Base-by-base conservation (phyloP, 768 basidiomycete genomes). In the Panellus pusillus region DNA sequence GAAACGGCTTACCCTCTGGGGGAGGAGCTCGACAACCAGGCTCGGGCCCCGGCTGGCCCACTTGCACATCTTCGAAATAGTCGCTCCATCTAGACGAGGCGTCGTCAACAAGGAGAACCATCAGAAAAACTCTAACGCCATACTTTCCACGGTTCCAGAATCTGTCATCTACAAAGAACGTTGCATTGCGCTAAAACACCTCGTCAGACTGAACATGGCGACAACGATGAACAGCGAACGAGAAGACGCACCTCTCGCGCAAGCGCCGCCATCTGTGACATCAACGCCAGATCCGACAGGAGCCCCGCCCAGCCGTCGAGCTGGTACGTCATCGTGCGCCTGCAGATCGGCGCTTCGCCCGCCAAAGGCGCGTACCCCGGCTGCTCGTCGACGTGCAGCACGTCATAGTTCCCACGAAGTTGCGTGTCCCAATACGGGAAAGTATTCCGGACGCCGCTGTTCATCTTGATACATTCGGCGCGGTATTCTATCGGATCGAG, bases 61-160 rank as follows among this genome's bases (percentile, higher is more conserved):
- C 45, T 9, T 74, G 72, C 13, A 86, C 71, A 54, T 80, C 75
- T 60, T 81, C 68, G 62, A 89, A 89, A 62, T 87, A 77, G 61
- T 88, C 85, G 29, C 70, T 71, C 86, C 86, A 89, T 62, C 86
- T 86, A 52, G 32, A 57, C 41, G 40, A 50, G 18, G 35, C 49
- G 32, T 31, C 24, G 24, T 24, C 24, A 24, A 24, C 24, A 24
- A 24, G 24, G 7, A 28, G 15, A 19, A 31, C 35, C 29, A 43
- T 20, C 4, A 9, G 28, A 13, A 19, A 13, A 27, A 47, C 27
- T 38, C 15, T 20, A 50, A 11, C 17, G 5, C 69, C 82, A 50
- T 56, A 86, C 84, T 79, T 83, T 72, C 86, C 87, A 51, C 86
- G 79, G 65, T 86, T 82, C 87, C 87, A 89, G 57, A 83, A 79